These are phyloP conservation scores for Solanum sitiens DNA, from an alignment of 257 asterid genomes.

Conservation along the genomic window DNA sequence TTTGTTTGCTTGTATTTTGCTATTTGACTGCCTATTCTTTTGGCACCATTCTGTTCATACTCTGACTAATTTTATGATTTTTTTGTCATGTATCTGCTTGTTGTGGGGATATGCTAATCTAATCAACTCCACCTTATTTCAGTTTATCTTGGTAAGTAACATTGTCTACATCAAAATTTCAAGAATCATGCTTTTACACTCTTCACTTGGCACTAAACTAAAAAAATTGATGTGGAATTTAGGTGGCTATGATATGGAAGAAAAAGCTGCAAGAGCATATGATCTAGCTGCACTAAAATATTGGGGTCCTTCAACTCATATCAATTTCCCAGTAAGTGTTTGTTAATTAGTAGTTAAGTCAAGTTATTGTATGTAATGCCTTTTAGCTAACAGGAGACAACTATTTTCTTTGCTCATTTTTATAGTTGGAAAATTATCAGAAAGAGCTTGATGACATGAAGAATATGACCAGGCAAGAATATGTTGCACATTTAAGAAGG, in stretches of 20 bases:
- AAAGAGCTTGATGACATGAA: slow-evolving; percentile 84
- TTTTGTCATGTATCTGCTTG: slow-evolving; percentile 19
- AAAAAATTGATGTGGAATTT: not conserved
- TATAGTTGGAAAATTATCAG: slow-evolving; percentile 65
- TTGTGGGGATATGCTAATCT: slow-evolving; percentile 26
- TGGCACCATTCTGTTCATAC: not conserved
- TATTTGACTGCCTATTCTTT: slow-evolving; percentile 4
- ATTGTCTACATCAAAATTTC: not conserved
- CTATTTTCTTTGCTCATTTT: not conserved
- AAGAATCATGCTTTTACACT: not conserved
- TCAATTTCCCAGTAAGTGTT: slow-evolving; percentile 50
- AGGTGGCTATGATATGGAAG: slow-evolving; percentile 98
- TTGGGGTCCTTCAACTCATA: slow-evolving; percentile 90
- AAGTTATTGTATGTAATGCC: not conserved
- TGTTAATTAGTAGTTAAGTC: not conserved
- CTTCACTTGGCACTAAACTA: not conserved
- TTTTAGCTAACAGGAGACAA: not conserved
- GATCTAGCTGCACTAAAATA: slow-evolving; percentile 93
- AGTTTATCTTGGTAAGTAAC: slow-evolving; percentile 84
- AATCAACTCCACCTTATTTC: slow-evolving; percentile 5
- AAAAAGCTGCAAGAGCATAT: slow-evolving; percentile 94
- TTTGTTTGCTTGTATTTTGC: slow-evolving; percentile 5
- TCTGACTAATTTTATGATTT: slow-evolving; percentile 26
- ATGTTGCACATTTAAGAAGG: slow-evolving; percentile 86
- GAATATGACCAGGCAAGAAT: slow-evolving; percentile 84